Base-by-base conservation (phyloP, 1,284 basidiomycete species). In the Pisolithus thermaeus region DNA sequence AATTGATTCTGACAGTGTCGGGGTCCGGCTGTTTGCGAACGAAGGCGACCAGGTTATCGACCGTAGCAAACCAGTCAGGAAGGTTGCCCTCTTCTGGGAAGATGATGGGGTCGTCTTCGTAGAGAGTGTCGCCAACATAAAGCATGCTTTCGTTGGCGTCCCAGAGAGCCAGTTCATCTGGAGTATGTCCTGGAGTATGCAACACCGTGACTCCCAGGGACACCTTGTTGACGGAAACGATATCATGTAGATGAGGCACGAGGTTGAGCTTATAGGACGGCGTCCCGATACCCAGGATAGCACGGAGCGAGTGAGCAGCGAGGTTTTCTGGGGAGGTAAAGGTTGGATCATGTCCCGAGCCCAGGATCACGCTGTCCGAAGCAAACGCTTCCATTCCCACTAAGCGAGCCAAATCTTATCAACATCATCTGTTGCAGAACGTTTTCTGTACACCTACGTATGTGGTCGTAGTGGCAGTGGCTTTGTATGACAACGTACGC, bases 171-270 rank as follows among this genome's bases (percentile, higher is more conserved):
- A 80, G 61, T 55, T 80, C 73, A 61, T 81, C 80, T 4, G 79
- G 80, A 0, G 75, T 80, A 52, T 81, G 79, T 18, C 78, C 75
- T 0, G 78, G 78, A 0, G 77, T 79, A 53, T 81, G 79, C 47
- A 81, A 66, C 46, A 80, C 62, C 4, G 56, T 69, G 27, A 80
- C 54, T 0, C 70, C 72, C 1, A 71, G 60, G 5, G 63, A 56
- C 6, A 60, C 16, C 14, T 44, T 46, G 28, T 11, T 30, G 30
- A 49, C n/a, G 12, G 58, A 59, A 1, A 51, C 41, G 46, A 72
- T 64, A 23, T 54, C 49, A 51, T 69, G 53, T n/a, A 63, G 61
- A 55, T 81, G 71, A 6, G 69, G 69, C 8, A 74, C 70, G 22
- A 79, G 70, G 11, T 58, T 66, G 6, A 77, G 74, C 6, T 60